Percentiles rank a stretch among this genome's conserved stretches.
These are phyloP conservation scores for Cyberlindnera sargentensis DNA, from an alignment of 805 yeast genomes.

Conservation along the genomic window DNA sequence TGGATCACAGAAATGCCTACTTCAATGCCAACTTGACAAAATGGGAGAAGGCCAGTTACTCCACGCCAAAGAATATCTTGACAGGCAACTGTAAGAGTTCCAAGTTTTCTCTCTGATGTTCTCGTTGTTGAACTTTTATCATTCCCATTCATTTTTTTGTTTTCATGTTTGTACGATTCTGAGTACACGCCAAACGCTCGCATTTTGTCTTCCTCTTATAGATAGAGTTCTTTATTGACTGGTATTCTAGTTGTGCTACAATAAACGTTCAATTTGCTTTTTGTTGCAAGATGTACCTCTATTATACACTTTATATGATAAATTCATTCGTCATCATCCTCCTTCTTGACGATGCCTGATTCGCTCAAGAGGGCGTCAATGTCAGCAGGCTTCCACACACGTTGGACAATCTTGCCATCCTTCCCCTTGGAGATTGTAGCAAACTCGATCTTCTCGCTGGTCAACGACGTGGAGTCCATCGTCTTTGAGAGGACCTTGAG, in stretches of 20 bases:
- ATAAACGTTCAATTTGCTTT: background rate
- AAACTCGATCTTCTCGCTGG: constrained; percentile 87
- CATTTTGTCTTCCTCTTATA: background rate
- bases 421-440: constrained; percentile 60
- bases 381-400: constrained; percentile 75
- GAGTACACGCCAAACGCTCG: background rate
- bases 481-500: constrained; percentile 90
- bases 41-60: constrained; percentile 74
- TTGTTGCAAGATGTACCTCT: background rate
- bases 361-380: constrained; percentile 68
- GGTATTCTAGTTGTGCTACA: background rate
- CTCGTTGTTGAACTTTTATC: background rate
- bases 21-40: constrained; percentile 57
- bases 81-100: constrained; percentile 43
- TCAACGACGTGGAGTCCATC: constrained; percentile 79
- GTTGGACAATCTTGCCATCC: constrained; percentile 50
- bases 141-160: background rate
- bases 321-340: constrained; percentile 31
- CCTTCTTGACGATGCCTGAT: constrained; percentile 58
- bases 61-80: constrained; percentile 54
- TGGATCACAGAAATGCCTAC: constrained; percentile 64
- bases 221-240: background rate
- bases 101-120: constrained; percentile 13
- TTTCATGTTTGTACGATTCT: background rate
- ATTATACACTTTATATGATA: too few relatives aligned